Evolutionary conservation across 1,284 basidiomycete genomes (phyloP), one percentile per base, ranked within the genome.

Genomic region (Chalciporus sp.): DNA sequence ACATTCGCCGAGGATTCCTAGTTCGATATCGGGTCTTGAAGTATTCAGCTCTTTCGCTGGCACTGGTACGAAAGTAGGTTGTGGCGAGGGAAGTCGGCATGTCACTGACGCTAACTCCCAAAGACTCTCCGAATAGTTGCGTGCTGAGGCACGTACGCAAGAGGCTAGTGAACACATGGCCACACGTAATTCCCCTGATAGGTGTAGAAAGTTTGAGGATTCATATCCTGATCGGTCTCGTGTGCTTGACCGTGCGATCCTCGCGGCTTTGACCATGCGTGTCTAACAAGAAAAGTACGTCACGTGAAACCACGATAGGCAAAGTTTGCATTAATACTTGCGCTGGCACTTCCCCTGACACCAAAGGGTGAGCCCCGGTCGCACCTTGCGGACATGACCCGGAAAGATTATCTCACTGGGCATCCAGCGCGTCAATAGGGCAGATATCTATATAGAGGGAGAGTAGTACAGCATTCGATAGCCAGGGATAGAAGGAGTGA

Each of bases 361-460:
- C 44, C 31, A 39, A 52, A 62, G 47, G 68, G 42, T 20, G 42
- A 56, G 53, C 55, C 51, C 57, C 53, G 48, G 39, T 52, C 33
- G 50, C 55, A 68, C 66, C 61, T 65, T 60, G 68, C 49, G 53
- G 56, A 45, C 37, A 39, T 42, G 51, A 58, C 41, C 52, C 53
- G 55, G 33, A 39, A 58, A 39, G 57, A 57, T 35, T 7, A 57
- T 49, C 48, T 51, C 53, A 45, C 66, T 55, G 54, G 52, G 53
- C 42, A 61, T 54, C 66, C 53, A 62, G 42, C 55, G 53, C 17
- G 62, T 65, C 45, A 59, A 60, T 49, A 59, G 57, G 40, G 51
- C 44, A 62, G 60, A 56, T 57, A 59, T 70, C 67, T 73, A 70
- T 71, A 68, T 68, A 61, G 51, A 59, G 60, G 50, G 58, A 61